Conservation (phyloP, 2,329 filamentous ascomycete genomes). For the Xylaria sp. region DNA sequence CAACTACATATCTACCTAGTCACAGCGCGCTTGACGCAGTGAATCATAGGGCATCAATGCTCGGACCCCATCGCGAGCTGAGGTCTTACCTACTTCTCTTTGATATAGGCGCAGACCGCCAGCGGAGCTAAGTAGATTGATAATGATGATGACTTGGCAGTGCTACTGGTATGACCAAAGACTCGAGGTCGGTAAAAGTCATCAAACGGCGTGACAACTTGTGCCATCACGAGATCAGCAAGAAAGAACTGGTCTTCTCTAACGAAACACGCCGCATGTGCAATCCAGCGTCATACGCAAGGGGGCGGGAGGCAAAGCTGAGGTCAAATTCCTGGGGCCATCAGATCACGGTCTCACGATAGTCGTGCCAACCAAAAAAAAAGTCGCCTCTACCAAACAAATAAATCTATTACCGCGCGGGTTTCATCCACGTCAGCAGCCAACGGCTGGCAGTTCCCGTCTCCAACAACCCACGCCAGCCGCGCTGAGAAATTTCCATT, state of each 20-base stretch:
- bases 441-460: no score
- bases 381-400: constrained; percentile 10
- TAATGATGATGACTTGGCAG: constrained; percentile 10
- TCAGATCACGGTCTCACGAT: constrained; percentile 22
- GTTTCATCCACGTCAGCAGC: constrained; percentile 2
- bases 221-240: constrained; percentile 1
- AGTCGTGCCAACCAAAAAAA: constrained; percentile 18
- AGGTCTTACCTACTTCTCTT: no score
- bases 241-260: constrained; percentile 2
- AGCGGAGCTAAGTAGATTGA: no score
- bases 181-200: neutral
- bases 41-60: neutral
- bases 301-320: constrained; percentile 1
- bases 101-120: no score
- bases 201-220: constrained; percentile 5
- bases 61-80: neutral
- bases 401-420: constrained; percentile 23
- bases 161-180: constrained; percentile 5
- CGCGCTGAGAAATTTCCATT: neutral
- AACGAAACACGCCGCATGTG: constrained; percentile 1
- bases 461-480: constrained; percentile 1
- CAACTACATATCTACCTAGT: no score
- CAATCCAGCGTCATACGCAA: constrained; percentile 1
- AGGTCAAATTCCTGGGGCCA: neutral
- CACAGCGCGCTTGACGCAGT: neutral